Evolutionary conservation across 345 rosid genomes (phyloP), one percentile per base, ranked within the genome.

Genomic region (Citrus australasica): DNA sequence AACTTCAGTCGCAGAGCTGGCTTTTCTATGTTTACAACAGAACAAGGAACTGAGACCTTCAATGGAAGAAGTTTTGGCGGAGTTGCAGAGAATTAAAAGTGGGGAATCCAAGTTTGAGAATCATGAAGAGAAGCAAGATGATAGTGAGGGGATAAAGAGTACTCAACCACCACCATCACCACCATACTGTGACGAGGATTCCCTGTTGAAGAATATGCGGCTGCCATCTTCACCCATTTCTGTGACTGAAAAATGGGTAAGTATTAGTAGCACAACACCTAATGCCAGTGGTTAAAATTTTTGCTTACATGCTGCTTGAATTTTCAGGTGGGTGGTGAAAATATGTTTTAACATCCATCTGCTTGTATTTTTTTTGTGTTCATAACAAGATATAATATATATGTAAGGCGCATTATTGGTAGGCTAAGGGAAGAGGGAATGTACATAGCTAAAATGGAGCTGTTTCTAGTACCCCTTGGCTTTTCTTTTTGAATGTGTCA

Each of bases 11-110:
- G 91, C 91, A 17, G 96, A 88, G 73, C 74, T 90, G 80, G 92
- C 91, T 51, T 90, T 87, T 35, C 83, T 69, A 67, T 92, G 94
- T 77, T 73, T 92, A 84, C 96, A 90, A 78, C 90, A 90, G 78
- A 84, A 86, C 58, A 80, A 65, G 79, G 86, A 88, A 59, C 48
- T 87, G 83, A 84, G 92, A 68, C 96, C 92, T 1, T 66, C 89
- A 61, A 92, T 92, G 94, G 84, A 79, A 61, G 80, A 77, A 33
- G 88, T 90, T 67, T 71, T 89, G 78, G 81, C 79, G 51, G 87
- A 86, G 81, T 79, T 92, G 16, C 51, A 84, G 66, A 84, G 70
- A 21, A 85, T 90, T 64, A 78, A 84, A 71, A 65, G 30, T 16
- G 76, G 76, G 78, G 81, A 85, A 53, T 32, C 73, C 74, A 77